Percentiles rank a stretch among this genome's conserved stretches.
Conservation (phyloP, 805 yeast species). For the Metschnikowia hibisci region DNA sequence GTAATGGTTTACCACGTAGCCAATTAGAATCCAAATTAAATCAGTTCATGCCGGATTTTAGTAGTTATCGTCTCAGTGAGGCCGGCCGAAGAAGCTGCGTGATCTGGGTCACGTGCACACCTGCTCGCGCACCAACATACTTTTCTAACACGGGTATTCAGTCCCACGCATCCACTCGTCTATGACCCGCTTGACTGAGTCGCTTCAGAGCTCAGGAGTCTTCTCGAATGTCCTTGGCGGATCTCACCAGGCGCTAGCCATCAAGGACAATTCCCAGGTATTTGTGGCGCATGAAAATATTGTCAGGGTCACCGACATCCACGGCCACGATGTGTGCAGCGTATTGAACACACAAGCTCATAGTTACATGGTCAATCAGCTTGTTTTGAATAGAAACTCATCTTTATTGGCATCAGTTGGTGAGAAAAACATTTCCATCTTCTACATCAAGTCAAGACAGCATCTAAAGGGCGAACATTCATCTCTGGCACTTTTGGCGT, state of each 20-base stretch:
- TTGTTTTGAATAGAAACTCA: conserved; percentile 10
- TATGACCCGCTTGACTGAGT: neutral
- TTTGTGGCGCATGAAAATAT: conserved; percentile 12
- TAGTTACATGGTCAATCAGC: conserved; percentile 5
- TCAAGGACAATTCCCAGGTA: conserved; percentile 11
- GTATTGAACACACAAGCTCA: conserved; percentile 6
- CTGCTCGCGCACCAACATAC: too few species aligned
- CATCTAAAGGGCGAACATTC: conserved; percentile 4
- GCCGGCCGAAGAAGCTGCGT: too few species aligned
- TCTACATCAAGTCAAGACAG: conserved; percentile 8
- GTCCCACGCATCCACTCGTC: too few species aligned
- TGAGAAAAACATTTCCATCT: conserved; percentile 4
- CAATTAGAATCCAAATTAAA: neutral
- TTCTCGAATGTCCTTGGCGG: conserved; percentile 6
- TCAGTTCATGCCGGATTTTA: too few species aligned
- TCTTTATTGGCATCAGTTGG: conserved; percentile 16
- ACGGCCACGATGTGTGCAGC: conserved; percentile 5
- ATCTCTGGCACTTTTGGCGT: neutral
- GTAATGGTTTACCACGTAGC: neutral
- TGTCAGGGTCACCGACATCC: conserved; percentile 10
- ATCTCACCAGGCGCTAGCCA: conserved; percentile 4
- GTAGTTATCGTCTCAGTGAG: too few species aligned
- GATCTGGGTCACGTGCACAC: too few species aligned
- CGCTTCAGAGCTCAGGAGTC: conserved; percentile 6
- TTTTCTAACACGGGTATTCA: too few species aligned